Conservation (phyloP, 2,329 filamentous ascomycete species). For the Amphichorda felina region DNA sequence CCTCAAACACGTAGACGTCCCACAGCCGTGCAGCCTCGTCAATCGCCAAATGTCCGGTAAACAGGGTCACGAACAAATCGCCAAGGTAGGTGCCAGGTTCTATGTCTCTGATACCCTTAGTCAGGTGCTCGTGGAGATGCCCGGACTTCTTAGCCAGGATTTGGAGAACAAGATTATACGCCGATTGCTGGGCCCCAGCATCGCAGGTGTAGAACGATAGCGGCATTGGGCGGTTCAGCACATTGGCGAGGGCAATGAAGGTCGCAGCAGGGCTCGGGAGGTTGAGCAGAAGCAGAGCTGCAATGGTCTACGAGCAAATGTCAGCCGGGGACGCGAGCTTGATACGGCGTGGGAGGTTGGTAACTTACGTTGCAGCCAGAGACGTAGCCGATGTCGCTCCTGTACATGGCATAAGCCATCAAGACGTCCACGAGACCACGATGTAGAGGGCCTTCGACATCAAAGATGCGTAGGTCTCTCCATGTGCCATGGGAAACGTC, state of each 20-base stretch:
- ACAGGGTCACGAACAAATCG: constrained; percentile 50
- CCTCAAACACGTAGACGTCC: constrained; percentile 78
- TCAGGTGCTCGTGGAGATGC: constrained; percentile 52
- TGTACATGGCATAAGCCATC: constrained; percentile 71
- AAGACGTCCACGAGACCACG: constrained; percentile 58
- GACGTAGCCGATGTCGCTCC: constrained; percentile 70
- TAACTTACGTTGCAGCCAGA: constrained; percentile 59
- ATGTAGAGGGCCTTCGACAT: constrained; percentile 53
- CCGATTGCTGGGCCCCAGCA: constrained; percentile 52
- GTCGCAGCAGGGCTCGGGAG: constrained; percentile 49
- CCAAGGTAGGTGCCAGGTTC: constrained; percentile 43
- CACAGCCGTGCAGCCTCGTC: constrained; percentile 64
- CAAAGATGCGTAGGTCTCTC: constrained; percentile 62
- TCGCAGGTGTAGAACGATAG: constrained; percentile 67
- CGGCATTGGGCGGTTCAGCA: constrained; percentile 64
- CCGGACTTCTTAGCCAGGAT: constrained; percentile 54
- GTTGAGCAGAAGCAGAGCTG: constrained; percentile 62
- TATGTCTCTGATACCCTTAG: constrained; percentile 30
- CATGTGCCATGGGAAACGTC: constrained; percentile 56
- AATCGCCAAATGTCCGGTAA: constrained; percentile 50
- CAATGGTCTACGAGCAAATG: constrained; percentile 44
- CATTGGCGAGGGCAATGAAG: constrained; percentile 63
- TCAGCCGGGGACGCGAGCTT: not conserved
- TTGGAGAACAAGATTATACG: constrained; percentile 57
- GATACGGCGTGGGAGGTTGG: not conserved